Evolutionary conservation across 345 rosid genomes (phyloP).

Genomic region (Hevea brasiliensis): DNA sequence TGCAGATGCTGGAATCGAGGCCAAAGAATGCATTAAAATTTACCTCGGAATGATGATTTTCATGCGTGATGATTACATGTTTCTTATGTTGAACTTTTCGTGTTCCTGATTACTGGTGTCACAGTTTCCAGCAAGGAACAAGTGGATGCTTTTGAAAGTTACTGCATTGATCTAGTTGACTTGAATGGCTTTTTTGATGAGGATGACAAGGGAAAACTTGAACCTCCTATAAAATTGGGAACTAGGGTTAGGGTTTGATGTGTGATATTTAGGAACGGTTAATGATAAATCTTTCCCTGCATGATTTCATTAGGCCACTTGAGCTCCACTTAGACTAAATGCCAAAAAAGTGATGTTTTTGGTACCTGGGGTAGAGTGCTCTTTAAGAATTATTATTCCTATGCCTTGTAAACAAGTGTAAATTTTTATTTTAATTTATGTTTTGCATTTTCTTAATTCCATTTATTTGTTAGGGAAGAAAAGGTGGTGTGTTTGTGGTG

Average conservation of each 20-base stretch:
- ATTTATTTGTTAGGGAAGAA: neutral
- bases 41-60: slow-evolving; percentile 53
- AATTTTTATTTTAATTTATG: neutral
- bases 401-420: neutral
- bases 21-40: slow-evolving; percentile 77
- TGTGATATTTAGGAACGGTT: neutral
- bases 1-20: slow-evolving; percentile 81
- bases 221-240: neutral
- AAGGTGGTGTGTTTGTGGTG: neutral
- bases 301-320: no score
- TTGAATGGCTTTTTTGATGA: slow-evolving; percentile 71
- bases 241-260: neutral
- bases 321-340: no score
- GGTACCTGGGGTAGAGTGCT: neutral
- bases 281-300: neutral
- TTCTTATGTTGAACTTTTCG: no score
- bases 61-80: neutral
- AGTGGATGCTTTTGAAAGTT: slow-evolving; percentile 53
- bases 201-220: slow-evolving; percentile 71
- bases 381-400: neutral
- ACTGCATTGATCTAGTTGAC: slow-evolving; percentile 62
- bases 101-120: slow-evolving; percentile 21
- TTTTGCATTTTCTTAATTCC: neutral
- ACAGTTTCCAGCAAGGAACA: slow-evolving; percentile 87
- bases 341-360: neutral